Percentiles rank a stretch among this genome's conserved stretches.
These are phyloP conservation scores for Oehlia diaphana DNA, from an alignment of 192 early-diverging fungal species.

Conservation along the genomic window DNA sequence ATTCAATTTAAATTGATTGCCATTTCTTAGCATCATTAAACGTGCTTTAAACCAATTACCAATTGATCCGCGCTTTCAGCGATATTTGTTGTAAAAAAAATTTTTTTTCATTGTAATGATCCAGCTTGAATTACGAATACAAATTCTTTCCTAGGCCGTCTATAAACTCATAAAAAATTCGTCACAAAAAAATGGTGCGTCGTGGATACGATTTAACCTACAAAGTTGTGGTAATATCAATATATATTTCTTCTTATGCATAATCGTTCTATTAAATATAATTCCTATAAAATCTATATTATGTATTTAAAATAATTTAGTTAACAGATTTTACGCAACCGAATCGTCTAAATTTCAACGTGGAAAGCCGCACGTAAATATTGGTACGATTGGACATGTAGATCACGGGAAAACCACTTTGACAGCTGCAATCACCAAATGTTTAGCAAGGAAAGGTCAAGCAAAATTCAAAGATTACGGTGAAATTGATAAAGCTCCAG, in stretches of 20 bases:
- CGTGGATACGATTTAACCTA: not conserved
- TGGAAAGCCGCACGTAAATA: slow-evolving; percentile 53
- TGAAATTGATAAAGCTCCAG: slow-evolving; percentile 98
- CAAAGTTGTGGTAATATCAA: not conserved
- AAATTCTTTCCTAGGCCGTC: not conserved
- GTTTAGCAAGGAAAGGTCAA: slow-evolving; percentile 74
- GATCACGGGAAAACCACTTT: slow-evolving; percentile 99
- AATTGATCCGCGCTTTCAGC: not conserved
- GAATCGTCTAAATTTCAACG: no score
- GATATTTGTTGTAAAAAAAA: slow-evolving; percentile 1
- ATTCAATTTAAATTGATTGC: no score
- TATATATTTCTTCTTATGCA: not conserved
- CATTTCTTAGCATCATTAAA: no score
- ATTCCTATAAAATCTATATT: not conserved
- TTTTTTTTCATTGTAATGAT: not conserved
- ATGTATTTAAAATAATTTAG: not conserved
- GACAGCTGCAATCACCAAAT: slow-evolving; percentile 98
- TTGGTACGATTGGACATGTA: slow-evolving; percentile 98
- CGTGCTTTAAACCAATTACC: not conserved
- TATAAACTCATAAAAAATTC: not conserved
- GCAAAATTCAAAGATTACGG: slow-evolving; percentile 94
- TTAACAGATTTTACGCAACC: slow-evolving; percentile 28
- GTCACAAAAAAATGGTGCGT: not conserved
- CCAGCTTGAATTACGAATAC: not conserved
- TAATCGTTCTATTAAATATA: no score